These are phyloP conservation scores for Aspergillus diversus DNA, from an alignment of 495 filamentous ascomycete species.

Conservation along the genomic window DNA sequence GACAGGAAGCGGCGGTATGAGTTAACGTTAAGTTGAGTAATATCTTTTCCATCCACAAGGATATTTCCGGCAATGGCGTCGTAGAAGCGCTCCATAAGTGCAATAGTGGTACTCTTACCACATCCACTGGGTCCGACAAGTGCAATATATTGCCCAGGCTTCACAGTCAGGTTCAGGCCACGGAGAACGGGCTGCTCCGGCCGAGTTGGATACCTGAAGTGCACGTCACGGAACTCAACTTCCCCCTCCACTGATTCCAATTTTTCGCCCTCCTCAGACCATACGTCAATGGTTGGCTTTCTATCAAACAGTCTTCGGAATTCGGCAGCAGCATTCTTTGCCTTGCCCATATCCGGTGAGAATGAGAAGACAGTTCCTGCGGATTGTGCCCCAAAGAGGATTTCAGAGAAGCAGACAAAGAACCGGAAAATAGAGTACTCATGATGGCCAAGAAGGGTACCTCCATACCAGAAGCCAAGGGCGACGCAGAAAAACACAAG, in stretches of 20 bases:
- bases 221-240: conserved; percentile 79
- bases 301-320: conserved; percentile 81
- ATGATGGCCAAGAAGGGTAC: conserved; percentile 68
- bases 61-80: conserved; percentile 75
- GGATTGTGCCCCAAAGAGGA: conserved; percentile 82
- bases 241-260: conserved; percentile 63
- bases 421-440: conserved; percentile 80
- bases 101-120: conserved; percentile 83
- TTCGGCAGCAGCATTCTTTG: conserved; percentile 74
- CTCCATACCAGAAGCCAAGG: conserved; percentile 95
- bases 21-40: conserved; percentile 74
- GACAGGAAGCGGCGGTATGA: conserved; percentile 76
- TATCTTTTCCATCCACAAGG: conserved; percentile 74
- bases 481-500: conserved; percentile 81
- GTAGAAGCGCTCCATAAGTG: conserved; percentile 82
- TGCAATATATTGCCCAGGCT: conserved; percentile 78
- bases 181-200: conserved; percentile 79
- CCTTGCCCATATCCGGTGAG: conserved; percentile 85
- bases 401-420: conserved; percentile 79
- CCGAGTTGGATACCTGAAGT: conserved; percentile 81
- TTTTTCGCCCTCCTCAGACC: conserved; percentile 72
- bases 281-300: conserved; percentile 76
- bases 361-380: conserved; percentile 89
- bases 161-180: conserved; percentile 70
- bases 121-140: conserved; percentile 82